Conservation (phyloP, 495 filamentous ascomycete species). For the Tetracladium setigerum region DNA sequence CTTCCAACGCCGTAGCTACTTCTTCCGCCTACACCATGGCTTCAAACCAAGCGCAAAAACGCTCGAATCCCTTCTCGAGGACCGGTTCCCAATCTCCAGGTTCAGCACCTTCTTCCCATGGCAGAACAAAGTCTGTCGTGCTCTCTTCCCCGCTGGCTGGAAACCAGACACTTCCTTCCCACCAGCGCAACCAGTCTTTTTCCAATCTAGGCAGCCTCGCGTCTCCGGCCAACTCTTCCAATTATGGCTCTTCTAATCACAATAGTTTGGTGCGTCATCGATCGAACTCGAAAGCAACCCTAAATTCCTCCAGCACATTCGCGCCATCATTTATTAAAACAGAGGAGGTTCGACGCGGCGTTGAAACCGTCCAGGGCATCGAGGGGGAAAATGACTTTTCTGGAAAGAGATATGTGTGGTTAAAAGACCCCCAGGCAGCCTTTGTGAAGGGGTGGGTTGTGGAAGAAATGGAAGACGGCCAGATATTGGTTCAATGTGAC, state of each 20-base stretch:
- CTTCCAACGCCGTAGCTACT: background rate
- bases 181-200: slow-evolving; percentile 36
- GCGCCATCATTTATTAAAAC: slow-evolving; percentile 91
- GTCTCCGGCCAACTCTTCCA: background rate
- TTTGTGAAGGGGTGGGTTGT: slow-evolving; percentile 91
- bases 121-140: slow-evolving; percentile 67
- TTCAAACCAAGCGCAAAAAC: slow-evolving; percentile 15
- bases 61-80: slow-evolving; percentile 71
- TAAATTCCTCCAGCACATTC: slow-evolving; percentile 62
- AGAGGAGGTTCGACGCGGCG: slow-evolving; percentile 58
- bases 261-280: slow-evolving; percentile 34
- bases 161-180: slow-evolving; percentile 25
- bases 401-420: slow-evolving; percentile 97
- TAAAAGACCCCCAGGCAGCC: slow-evolving; percentile 75
- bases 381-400: slow-evolving; percentile 98
- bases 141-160: slow-evolving; percentile 46
- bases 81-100: slow-evolving; percentile 46
- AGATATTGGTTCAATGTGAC: slow-evolving; percentile 81
- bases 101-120: slow-evolving; percentile 40
- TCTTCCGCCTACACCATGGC: slow-evolving; percentile 15
- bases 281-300: slow-evolving; percentile 53
- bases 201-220: slow-evolving; percentile 20
- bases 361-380: slow-evolving; percentile 65
- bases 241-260: background rate
- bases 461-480: slow-evolving; percentile 61